Evolutionary conservation across 805 yeast species (phyloP).

Genomic region (Wickerhamiella alocasiicola): DNA sequence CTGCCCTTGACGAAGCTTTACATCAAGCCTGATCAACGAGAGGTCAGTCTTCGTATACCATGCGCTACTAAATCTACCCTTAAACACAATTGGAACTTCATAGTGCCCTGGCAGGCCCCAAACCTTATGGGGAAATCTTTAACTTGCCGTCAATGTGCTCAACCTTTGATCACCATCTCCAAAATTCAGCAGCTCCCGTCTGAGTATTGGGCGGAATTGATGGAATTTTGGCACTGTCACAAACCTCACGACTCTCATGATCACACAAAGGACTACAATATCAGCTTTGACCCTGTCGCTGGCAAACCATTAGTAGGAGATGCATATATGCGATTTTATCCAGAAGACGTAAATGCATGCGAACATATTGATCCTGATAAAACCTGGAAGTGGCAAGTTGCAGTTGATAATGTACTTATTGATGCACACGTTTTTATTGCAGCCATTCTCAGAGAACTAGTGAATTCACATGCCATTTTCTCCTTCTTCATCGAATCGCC

Average conservation of each 20-base stretch:
- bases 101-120: constrained; percentile 6
- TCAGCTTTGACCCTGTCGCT: constrained; percentile 30
- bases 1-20: neutral
- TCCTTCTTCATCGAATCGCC: constrained; percentile 19
- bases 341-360: constrained; percentile 12
- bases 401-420: constrained; percentile 22
- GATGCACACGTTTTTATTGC: constrained; percentile 15
- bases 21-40: neutral
- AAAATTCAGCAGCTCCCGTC: constrained; percentile 62
- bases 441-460: constrained; percentile 20
- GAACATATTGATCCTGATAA: constrained; percentile 18
- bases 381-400: constrained; percentile 47
- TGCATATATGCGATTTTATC: constrained; percentile 38
- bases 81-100: constrained; percentile 7
- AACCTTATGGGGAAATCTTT: neutral
- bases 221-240: constrained; percentile 98
- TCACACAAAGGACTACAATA: constrained; percentile 21
- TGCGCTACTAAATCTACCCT: neutral
- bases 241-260: constrained; percentile 24
- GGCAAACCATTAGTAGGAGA: constrained; percentile 42
- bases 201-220: constrained; percentile 84
- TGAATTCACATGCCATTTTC: constrained; percentile 27
- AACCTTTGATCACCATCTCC: neutral
- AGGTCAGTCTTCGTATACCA: constrained; percentile 2
- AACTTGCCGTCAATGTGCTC: constrained; percentile 1